Evolutionary conservation across 345 rosid genomes (phyloP).

Genomic region (Populus nigra): DNA sequence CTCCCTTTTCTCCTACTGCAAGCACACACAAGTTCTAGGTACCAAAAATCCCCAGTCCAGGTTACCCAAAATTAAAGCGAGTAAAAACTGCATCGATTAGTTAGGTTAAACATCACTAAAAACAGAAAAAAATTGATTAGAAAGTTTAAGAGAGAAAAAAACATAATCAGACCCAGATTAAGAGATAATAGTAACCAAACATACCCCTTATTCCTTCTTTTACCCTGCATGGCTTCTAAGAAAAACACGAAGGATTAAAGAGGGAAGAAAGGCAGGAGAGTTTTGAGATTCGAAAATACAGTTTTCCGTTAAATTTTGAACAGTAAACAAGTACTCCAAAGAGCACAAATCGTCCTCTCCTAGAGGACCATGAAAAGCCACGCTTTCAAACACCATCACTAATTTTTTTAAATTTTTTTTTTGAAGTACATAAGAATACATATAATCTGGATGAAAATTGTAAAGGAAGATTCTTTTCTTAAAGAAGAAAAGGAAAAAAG

Average conservation of each 20-base stretch:
- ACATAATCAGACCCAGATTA: constrained; percentile 3
- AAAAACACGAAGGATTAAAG: neutral
- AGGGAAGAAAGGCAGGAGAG: neutral
- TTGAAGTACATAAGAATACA: neutral
- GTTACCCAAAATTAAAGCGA: neutral
- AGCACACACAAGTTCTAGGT: neutral
- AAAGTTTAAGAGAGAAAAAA: neutral
- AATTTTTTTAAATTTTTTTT: neutral
- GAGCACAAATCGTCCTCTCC: constrained; percentile 5
- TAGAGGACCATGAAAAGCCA: constrained; percentile 41
- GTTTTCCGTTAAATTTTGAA: constrained; percentile 36
- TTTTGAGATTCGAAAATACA: constrained; percentile 10
- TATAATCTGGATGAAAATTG: neutral
- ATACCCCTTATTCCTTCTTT: neutral
- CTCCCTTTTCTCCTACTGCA: neutral
- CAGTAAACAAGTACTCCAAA: constrained; percentile 28
- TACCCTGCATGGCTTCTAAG: constrained; percentile 18
- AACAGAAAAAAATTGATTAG: neutral
- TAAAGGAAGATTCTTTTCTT: neutral
- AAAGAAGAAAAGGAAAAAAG: neutral
- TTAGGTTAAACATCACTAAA: neutral
- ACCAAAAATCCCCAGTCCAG: neutral
- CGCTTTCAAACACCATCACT: constrained; percentile 35
- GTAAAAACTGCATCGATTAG: neutral
- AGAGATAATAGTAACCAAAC: neutral